phyloP scores from a whole-genome alignment of 805 yeast species.

The Cyberlindnera nakhonratchasimensis region DNA sequence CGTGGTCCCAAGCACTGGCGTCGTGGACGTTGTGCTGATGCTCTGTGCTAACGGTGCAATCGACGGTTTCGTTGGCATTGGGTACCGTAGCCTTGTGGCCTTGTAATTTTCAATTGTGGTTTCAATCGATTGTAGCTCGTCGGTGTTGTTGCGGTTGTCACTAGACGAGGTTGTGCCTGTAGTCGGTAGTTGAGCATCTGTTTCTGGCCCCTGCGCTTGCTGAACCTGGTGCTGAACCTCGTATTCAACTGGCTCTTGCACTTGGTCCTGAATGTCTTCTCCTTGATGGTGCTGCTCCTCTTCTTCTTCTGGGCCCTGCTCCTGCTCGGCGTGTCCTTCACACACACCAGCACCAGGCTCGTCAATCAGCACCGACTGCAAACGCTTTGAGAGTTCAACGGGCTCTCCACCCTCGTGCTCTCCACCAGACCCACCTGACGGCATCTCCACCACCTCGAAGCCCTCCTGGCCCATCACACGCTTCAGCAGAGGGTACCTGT shows the following conservation, averaged over 20 bases:
- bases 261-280: not conserved
- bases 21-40: not conserved
- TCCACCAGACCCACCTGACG: not conserved
- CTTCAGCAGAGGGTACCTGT: slow-evolving; percentile 13
- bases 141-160: not conserved
- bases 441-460: slow-evolving; percentile 14
- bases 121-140: not conserved
- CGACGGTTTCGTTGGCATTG: not conserved
- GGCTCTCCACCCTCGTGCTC: not conserved
- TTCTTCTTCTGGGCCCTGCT: slow-evolving; percentile 1
- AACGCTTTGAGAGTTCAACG: no score
- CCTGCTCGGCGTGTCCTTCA: not conserved
- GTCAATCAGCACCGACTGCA: no score
- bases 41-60: not conserved
- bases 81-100: slow-evolving; percentile 1
- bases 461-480: slow-evolving; percentile 14
- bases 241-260: not conserved
- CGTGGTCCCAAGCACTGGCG: slow-evolving; percentile 5
- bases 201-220: no score
- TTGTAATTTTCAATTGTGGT: slow-evolving; percentile 2
- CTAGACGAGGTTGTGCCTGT: not conserved
- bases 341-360: not conserved
- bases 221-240: not conserved
- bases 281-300: not conserved
- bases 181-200: no score